phyloP scores from a whole-genome alignment of 2,329 filamentous ascomycete genomes.

The Diaporthe humulicola region DNA sequence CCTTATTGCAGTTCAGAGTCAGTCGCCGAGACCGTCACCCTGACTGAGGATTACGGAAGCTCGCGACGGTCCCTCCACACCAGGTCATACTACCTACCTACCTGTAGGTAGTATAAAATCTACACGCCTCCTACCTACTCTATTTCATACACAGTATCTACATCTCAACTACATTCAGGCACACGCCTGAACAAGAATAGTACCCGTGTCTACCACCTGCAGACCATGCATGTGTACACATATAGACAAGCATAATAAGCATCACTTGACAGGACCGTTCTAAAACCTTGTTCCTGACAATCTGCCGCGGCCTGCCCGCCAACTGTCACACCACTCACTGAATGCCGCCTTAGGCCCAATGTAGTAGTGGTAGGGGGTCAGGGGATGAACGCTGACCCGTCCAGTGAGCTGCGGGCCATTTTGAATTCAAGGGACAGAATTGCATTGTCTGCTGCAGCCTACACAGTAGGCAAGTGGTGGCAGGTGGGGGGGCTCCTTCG shows the following conservation, averaged over 20 bases:
- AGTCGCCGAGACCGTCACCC: background rate
- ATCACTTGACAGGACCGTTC: slow-evolving; percentile 15
- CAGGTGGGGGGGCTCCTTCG: slow-evolving; percentile 29
- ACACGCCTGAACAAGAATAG: background rate
- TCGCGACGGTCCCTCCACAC: background rate
- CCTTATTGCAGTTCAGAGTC: too few relatives aligned
- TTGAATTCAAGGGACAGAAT: slow-evolving; percentile 2
- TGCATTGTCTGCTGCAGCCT: background rate
- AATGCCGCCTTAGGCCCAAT: slow-evolving; percentile 15
- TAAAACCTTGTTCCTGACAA: slow-evolving; percentile 19
- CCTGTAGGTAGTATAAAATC: too few relatives aligned
- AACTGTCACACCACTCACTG: slow-evolving; percentile 14
- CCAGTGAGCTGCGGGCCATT: slow-evolving; percentile 34
- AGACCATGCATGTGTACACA: background rate
- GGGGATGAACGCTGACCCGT: slow-evolving; percentile 8
- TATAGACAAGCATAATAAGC: slow-evolving; percentile 14
- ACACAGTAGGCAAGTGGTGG: background rate
- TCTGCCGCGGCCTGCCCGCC: slow-evolving; percentile 3
- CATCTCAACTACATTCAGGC: background rate
- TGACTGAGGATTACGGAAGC: background rate
- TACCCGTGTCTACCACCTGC: background rate
- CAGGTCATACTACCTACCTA: background rate
- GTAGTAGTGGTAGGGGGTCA: slow-evolving; percentile 2
- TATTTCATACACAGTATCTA: too few relatives aligned
- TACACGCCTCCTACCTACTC: background rate